Conservation (phyloP, 441 rosid genomes). For the Aquilaria agallochum region DNA sequence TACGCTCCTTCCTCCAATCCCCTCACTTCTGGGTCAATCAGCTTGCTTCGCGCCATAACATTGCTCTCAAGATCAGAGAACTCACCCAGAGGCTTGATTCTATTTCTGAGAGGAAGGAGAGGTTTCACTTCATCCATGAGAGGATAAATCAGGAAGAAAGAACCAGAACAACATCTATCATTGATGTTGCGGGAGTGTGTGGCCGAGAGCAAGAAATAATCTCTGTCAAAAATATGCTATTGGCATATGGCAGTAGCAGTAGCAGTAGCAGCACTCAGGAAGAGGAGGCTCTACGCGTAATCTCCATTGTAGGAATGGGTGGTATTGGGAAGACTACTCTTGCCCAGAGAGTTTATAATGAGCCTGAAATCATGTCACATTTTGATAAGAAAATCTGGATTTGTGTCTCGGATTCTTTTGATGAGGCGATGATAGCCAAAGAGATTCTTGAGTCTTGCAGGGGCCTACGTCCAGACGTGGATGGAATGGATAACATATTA, state of each 20-base stretch:
- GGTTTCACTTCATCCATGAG: neutral
- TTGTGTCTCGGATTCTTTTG: constrained; percentile 12
- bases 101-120: neutral
- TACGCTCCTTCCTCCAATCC: neutral
- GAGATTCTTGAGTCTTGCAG: neutral
- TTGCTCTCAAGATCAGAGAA: neutral
- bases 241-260: neutral
- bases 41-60: neutral
- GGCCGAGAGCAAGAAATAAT: constrained; percentile 20
- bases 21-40: neutral
- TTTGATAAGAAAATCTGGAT: constrained; percentile 18
- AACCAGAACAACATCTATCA: constrained; percentile 2
- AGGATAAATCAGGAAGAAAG: neutral
- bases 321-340: constrained; percentile 21
- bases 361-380: neutral
- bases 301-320: constrained; percentile 19
- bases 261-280: neutral
- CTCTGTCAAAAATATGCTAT: no score
- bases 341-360: constrained; percentile 12
- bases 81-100: neutral
- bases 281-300: neutral
- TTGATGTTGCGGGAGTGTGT: constrained; percentile 3
- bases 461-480: neutral
- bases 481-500: neutral
- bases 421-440: neutral